Evolutionary conservation across 805 yeast species (phyloP).

Genomic region (Sugiyamaella smithiae): DNA sequence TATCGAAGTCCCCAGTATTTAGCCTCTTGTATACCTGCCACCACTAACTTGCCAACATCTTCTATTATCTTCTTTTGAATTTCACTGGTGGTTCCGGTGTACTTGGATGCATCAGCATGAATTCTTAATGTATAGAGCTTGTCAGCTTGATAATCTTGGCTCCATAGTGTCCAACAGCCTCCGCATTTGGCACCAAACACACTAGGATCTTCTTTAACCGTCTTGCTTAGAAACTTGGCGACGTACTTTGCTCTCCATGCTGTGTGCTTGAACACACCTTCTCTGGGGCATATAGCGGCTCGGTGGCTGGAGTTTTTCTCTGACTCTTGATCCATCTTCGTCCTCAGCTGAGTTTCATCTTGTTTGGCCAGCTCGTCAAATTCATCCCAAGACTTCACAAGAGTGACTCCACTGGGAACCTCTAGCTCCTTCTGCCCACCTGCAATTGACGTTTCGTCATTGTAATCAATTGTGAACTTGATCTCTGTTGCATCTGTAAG

Average conservation of each 20-base stretch:
- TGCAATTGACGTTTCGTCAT: not conserved
- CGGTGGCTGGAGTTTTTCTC: constrained; percentile 26
- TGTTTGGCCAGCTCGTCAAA: constrained; percentile 9
- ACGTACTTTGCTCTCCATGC: constrained; percentile 24
- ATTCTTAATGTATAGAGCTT: constrained; percentile 24
- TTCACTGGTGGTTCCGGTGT: constrained; percentile 3
- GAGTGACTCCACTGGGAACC: not conserved
- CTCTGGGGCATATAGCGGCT: constrained; percentile 22
- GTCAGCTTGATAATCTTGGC: constrained; percentile 25
- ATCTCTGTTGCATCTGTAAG: constrained; percentile 20
- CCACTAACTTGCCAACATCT: constrained; percentile 31
- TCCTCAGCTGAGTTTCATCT: constrained; percentile 13
- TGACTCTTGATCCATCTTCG: constrained; percentile 12
- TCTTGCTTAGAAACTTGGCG: constrained; percentile 18
- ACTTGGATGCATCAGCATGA: constrained; percentile 14
- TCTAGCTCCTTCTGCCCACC: not conserved
- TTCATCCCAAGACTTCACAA: constrained; percentile 3
- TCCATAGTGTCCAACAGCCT: constrained; percentile 30
- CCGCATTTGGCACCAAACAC: constrained; percentile 27
- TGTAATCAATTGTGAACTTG: constrained; percentile 8
- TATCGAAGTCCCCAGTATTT: constrained; percentile 27
- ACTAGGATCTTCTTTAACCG: constrained; percentile 18
- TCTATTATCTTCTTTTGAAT: constrained; percentile 28
- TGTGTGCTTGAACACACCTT: constrained; percentile 20
- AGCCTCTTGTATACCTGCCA: constrained; percentile 34